phyloP scores from a whole-genome alignment of 2,329 filamentous ascomycete genomes.

The Colletotrichum incanum region DNA sequence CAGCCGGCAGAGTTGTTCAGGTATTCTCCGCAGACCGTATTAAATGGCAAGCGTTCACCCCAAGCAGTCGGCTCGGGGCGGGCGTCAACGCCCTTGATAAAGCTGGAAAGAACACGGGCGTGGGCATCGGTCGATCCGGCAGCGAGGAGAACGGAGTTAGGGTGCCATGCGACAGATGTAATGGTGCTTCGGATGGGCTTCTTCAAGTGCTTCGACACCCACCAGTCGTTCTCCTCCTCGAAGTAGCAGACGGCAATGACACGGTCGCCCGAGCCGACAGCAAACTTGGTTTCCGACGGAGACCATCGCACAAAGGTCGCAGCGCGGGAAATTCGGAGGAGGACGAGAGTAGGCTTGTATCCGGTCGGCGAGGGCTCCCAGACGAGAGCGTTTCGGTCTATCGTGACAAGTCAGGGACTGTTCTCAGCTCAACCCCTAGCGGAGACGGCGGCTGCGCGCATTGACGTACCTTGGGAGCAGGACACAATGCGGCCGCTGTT shows the following conservation, averaged over 20 bases:
- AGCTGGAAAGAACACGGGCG: conserved; percentile 93
- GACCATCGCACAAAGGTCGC: conserved; percentile 98
- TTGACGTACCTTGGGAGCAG: conserved; percentile 86
- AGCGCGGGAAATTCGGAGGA: conserved; percentile 96
- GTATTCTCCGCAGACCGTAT: conserved; percentile 97
- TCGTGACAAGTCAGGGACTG: conserved; percentile 13
- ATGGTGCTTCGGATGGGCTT: conserved; percentile 99
- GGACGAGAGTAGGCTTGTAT: conserved; percentile 97
- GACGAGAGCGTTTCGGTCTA: conserved; percentile 96
- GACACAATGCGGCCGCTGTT: conserved; percentile 94
- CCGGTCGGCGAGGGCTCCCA: conserved; percentile 95
- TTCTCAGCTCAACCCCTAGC: neutral
- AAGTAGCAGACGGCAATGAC: conserved; percentile 99
- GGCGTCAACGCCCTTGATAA: conserved; percentile 94
- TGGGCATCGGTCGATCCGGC: conserved; percentile 98
- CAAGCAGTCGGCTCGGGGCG: conserved; percentile 89
- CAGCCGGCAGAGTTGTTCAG: conserved; percentile 97
- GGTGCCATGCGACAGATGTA: conserved; percentile 95
- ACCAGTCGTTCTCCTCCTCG: conserved; percentile 99
- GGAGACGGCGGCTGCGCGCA: neutral
- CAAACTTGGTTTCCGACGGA: conserved; percentile 96
- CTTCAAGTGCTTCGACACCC: conserved; percentile 99
- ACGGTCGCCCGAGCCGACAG: conserved; percentile 94
- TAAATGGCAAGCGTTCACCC: conserved; percentile 97
- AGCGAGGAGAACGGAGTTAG: conserved; percentile 94